Evolutionary conservation across 805 yeast genomes (phyloP), one percentile per base, ranked within the genome.

Genomic region (Nakazawaea ambrosiae): DNA sequence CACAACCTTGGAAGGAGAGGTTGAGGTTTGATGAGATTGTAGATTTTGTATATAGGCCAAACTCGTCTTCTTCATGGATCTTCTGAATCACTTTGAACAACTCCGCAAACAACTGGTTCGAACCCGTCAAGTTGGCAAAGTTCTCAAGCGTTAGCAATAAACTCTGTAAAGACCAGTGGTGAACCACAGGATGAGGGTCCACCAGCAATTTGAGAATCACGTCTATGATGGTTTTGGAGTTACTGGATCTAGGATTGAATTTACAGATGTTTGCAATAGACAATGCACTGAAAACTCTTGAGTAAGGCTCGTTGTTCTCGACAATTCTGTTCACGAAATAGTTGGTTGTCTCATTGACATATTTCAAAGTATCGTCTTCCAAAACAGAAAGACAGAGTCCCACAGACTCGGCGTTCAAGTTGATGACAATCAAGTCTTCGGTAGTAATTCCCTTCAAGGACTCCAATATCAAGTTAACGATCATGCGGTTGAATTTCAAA

Each of bases 181-280:
- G 89, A 14, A 92, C 88, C 1, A 75, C 61, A 0, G 96, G 96
- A 52, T 89, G 90, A 0, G 96, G 89, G 55, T 90, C 97, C 16
- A 61, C 61, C 4, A 79, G 55, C 20, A 90, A 63, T 12, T 83
- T 78, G 27, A 69, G 55, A 2, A 78, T 50, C 4, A 86, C 75
- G 25, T 76, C 77, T 40, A 70, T 63, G 3, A 81, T 70, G 4
- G 71, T 51, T 33, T 60, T 53, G 39, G 71, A 61, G 23, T 66
- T 64, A 1, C 63, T 51, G 2, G 37, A 33, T 11, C 60, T 54
- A 0, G 70, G 57, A 36, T 57, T 65, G 40, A 60, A 63, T 34
- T 63, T 62, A 37, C 65, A 65, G 19, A 75, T 61, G 3, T 70
- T 55, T 7, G 77, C 51, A 22, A 82, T 49, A 1, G 76, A 55